Evolutionary conservation across 768 basidiomycete genomes (phyloP).

Genomic region (Tulasnella sp.): DNA sequence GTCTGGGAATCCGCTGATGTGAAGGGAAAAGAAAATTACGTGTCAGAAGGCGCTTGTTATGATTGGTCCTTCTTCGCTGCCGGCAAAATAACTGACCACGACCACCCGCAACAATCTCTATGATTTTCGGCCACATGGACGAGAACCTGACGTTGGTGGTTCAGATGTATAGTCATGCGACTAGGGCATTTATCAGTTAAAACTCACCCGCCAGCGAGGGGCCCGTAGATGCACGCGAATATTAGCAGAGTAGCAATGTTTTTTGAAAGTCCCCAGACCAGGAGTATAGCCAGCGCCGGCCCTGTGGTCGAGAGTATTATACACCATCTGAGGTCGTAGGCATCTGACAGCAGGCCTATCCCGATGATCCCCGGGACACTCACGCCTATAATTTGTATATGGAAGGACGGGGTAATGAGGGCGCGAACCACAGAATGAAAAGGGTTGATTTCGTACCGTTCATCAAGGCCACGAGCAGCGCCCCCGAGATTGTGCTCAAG

Average conservation of each 20-base stretch:
- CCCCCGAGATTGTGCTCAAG: slow-evolving; percentile 3
- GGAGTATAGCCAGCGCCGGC: background rate
- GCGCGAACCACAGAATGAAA: background rate
- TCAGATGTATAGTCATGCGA: background rate
- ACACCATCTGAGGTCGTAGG: background rate
- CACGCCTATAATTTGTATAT: too few species aligned
- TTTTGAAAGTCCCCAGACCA: slow-evolving; percentile 9
- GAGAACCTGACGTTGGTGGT: background rate
- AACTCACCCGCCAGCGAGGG: slow-evolving; percentile 1
- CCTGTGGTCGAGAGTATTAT: background rate
- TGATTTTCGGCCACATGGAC: slow-evolving; percentile 7
- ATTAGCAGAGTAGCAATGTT: background rate
- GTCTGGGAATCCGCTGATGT: background rate
- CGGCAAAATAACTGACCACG: too few species aligned
- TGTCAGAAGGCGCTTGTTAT: background rate
- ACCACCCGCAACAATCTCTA: background rate
- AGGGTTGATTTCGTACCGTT: background rate
- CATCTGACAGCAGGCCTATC: background rate
- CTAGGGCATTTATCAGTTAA: background rate
- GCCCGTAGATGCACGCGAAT: slow-evolving; percentile 10
- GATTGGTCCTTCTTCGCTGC: too few species aligned
- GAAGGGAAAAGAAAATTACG: too few species aligned
- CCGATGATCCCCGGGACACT: slow-evolving; percentile 1
- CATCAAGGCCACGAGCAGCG: slow-evolving; percentile 8
- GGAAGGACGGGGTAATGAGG: background rate